These are phyloP conservation scores for Geranomyces michiganensis DNA, from an alignment of 192 early-diverging fungal species.

Conservation along the genomic window DNA sequence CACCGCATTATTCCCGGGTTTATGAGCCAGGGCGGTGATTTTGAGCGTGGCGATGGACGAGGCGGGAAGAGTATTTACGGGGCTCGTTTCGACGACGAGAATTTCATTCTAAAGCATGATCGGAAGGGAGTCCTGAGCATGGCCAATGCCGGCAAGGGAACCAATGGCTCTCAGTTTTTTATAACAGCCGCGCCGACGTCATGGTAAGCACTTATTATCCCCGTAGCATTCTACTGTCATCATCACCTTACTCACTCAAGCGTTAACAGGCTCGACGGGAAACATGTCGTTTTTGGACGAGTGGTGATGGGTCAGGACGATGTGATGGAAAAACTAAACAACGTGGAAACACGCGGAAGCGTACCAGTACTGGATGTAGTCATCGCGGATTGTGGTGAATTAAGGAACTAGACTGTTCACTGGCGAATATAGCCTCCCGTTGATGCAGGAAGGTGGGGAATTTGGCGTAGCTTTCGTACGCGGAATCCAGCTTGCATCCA, in stretches of 20 bases:
- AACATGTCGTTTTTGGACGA: conserved; percentile 72
- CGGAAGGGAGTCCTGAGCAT: conserved; percentile 81
- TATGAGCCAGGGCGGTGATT: conserved; percentile 82
- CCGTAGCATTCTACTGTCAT: not conserved
- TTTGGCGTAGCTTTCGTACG: too few species aligned
- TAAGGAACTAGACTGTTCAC: not conserved
- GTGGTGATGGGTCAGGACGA: conserved; percentile 58
- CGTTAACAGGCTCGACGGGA: conserved; percentile 46
- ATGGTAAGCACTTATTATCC: conserved; percentile 47
- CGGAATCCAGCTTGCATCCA: too few species aligned
- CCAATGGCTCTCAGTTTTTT: conserved; percentile 63
- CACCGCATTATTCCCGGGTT: conserved; percentile 67
- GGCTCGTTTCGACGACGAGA: conserved; percentile 91
- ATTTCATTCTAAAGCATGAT: conserved; percentile 84
- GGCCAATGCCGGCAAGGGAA: conserved; percentile 72
- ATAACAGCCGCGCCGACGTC: conserved; percentile 55
- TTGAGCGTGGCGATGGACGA: conserved; percentile 83
- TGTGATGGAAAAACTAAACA: conserved; percentile 52
- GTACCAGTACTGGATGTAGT: conserved; percentile 62
- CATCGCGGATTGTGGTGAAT: conserved; percentile 80
- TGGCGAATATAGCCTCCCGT: too few species aligned
- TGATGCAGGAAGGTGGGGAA: too few species aligned
- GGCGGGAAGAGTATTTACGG: conserved; percentile 75
- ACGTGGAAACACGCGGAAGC: conserved; percentile 42
- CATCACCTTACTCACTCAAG: not conserved